Conservation (phyloP, 805 yeast species). For the Candida berthetii region DNA sequence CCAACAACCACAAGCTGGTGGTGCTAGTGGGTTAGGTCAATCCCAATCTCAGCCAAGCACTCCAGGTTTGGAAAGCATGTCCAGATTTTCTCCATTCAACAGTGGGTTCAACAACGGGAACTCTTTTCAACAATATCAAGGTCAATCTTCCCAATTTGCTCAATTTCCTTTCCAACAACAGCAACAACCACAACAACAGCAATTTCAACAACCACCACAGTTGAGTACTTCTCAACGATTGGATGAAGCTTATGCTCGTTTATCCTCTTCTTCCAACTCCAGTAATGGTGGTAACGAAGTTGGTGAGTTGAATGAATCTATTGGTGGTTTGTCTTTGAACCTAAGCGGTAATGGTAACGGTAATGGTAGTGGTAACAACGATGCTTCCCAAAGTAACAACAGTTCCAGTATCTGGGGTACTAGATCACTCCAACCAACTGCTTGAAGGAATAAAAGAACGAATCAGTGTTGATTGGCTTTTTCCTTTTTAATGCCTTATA, state of each 20-base stretch:
- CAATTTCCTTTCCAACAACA: conserved; percentile 9
- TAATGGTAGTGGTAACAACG: no score
- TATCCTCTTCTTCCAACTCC: conserved; percentile 3
- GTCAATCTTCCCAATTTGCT: conserved; percentile 9
- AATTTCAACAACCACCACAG: conserved; percentile 9
- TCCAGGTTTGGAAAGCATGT: conserved; percentile 21
- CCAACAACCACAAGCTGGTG: no score
- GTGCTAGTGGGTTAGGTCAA: conserved; percentile 2
- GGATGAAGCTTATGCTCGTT: conserved; percentile 1
- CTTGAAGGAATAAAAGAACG: neutral
- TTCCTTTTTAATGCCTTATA: neutral
- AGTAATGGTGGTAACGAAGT: conserved; percentile 13
- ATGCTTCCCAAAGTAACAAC: conserved; percentile 2
- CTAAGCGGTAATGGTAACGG: conserved; percentile 5
- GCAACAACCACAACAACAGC: conserved; percentile 4
- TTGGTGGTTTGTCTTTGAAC: conserved; percentile 17
- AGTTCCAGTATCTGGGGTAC: conserved; percentile 23
- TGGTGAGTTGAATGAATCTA: conserved; percentile 13
- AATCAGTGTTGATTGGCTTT: no score
- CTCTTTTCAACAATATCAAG: conserved; percentile 1
- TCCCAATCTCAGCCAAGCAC: conserved; percentile 22
- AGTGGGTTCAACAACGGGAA: neutral
- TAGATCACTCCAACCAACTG: conserved; percentile 6
- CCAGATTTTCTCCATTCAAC: conserved; percentile 15
- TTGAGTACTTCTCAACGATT: conserved; percentile 2